Base-by-base conservation (phyloP, 345 rosid species). In the Firmiana major region DNA sequence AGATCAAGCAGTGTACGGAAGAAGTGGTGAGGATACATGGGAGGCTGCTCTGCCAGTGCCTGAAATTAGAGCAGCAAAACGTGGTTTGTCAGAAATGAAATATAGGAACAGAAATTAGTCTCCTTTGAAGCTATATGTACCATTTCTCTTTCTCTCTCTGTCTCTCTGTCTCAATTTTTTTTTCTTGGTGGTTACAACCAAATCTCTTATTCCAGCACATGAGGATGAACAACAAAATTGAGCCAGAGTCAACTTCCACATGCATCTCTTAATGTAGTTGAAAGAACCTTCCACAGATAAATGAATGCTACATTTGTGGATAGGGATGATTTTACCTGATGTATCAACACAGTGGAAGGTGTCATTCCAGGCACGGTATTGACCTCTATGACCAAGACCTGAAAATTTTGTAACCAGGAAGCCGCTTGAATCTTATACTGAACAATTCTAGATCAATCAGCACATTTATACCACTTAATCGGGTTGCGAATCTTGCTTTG, bases 311-410 rank as follows among this genome's bases (percentile, higher is more conserved):
- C 62, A 57, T 57, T 57, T 57, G 12, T 2, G 28, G 6, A 22
- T 65, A 9, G 2, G 28, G 17, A 24, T 8, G 31, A 11, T 45
- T 21, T 75, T 81, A 94, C 98, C 97, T 91, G 97, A 82, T 94
- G 98, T 82, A 94, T 93, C 83, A 92, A 77, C 62, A 94, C 97
- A 5, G 97, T 94, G 57, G 98, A 94, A 45, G 97, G 97, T 79
- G 98, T 91, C 99, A 93, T 95, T 83, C 99, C 99, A 0, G 96
- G 99, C 45, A 95, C 94, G 15, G 98, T 93, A 77, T 93, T 93
- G 65, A 89, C 99, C 88, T 95, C 99, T 48, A 95, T 95, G 55
- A 95, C 81, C 83, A 93, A 49, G 55, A 95, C 92, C 98, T 93
- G 89, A 78, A 85, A 71, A 66, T 8, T 65, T 75, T 28, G 1